phyloP scores from a whole-genome alignment of 371 early-diverging fungal species.

The Basidiobolus heterosporus region DNA sequence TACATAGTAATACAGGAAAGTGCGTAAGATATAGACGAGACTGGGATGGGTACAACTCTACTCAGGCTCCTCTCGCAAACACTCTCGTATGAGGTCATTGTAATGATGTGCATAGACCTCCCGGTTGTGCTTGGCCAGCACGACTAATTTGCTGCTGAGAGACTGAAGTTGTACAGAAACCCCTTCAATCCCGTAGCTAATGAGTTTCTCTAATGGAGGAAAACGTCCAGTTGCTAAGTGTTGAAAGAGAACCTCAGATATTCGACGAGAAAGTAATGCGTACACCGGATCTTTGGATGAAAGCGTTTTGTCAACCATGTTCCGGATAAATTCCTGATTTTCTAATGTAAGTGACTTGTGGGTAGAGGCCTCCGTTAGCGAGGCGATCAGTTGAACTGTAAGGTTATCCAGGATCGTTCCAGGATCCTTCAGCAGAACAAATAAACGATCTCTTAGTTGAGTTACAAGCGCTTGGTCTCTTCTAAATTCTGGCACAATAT shows the following conservation, averaged over 20 bases:
- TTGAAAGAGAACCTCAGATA: constrained; percentile 26
- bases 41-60: no score
- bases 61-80: no score
- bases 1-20: no score
- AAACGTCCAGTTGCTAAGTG: constrained; percentile 33
- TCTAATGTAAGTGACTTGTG: constrained; percentile 12
- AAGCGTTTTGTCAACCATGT: constrained; percentile 57
- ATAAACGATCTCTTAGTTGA: constrained; percentile 23
- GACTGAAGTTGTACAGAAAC: constrained; percentile 26
- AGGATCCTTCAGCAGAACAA: constrained; percentile 29
- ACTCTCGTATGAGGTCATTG: not conserved
- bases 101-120: constrained; percentile 49
- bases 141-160: constrained; percentile 21
- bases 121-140: constrained; percentile 41
- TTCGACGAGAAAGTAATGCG: constrained; percentile 36
- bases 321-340: constrained; percentile 24
- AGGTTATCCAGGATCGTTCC: constrained; percentile 30
- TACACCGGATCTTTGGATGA: constrained; percentile 49
- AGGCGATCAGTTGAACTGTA: constrained; percentile 18
- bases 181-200: constrained; percentile 30
- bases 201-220: constrained; percentile 20
- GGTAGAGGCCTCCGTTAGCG: constrained; percentile 6
- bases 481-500: constrained; percentile 21
- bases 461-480: not conserved
- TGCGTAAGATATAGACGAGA: no score